These are phyloP conservation scores for Ogataea henricii DNA, from an alignment of 805 yeast species.

Conservation along the genomic window DNA sequence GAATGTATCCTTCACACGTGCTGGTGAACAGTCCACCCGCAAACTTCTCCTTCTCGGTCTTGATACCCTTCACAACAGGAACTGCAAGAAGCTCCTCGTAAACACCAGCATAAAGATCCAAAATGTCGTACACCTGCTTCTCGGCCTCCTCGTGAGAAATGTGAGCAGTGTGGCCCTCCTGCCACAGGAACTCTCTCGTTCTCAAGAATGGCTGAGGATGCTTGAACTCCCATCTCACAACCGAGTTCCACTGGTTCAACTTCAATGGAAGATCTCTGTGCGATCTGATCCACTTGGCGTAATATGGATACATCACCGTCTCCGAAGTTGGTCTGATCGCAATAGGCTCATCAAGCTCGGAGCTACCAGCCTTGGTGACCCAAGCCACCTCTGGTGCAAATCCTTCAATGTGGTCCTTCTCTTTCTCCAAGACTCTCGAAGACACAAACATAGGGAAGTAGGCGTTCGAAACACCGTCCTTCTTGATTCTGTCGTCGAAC, in stretches of 20 bases:
- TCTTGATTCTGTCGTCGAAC: conserved; percentile 80
- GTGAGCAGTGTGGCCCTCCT: conserved; percentile 99
- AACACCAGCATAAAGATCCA: conserved; percentile 80
- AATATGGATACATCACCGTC: conserved; percentile 99
- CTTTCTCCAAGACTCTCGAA: conserved; percentile 87
- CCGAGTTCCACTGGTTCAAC: conserved; percentile 99
- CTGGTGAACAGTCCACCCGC: conserved; percentile 98
- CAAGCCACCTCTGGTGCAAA: conserved; percentile 99
- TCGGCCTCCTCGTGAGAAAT: conserved; percentile 80
- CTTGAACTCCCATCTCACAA: conserved; percentile 99
- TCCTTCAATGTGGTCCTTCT: conserved; percentile 98
- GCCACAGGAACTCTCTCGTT: conserved; percentile 99
- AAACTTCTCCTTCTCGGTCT: conserved; percentile 96
- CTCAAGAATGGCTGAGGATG: conserved; percentile 99
- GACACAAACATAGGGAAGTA: conserved; percentile 99
- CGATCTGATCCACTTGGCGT: conserved; percentile 98
- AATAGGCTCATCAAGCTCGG: conserved; percentile 95
- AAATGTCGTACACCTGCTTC: conserved; percentile 80
- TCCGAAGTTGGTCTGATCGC: conserved; percentile 99
- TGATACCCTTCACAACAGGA: conserved; percentile 92
- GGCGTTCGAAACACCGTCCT: conserved; percentile 88
- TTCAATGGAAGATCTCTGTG: conserved; percentile 96
- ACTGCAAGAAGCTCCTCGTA: conserved; percentile 94
- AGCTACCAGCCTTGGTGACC: conserved; percentile 95
- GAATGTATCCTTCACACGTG: conserved; percentile 94